Evolutionary conservation across 1,139 yeast genomes (phyloP).

Genomic region (Petasospora fabianii): DNA sequence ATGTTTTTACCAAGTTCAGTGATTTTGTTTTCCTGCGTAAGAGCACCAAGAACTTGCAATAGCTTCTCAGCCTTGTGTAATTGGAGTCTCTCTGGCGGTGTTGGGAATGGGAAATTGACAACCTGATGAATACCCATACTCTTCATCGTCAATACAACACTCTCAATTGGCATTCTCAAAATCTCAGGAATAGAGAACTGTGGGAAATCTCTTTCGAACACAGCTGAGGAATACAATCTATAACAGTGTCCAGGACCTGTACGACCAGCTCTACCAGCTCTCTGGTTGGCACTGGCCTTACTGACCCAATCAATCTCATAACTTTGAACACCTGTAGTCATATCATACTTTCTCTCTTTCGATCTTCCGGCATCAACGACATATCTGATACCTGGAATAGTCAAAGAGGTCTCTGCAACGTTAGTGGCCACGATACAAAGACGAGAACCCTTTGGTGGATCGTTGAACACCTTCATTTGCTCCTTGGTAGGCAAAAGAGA

Average conservation of each 20-base stretch:
- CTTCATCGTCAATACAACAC: constrained; percentile 91
- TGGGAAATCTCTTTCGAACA: constrained; percentile 79
- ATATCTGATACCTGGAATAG: constrained; percentile 93
- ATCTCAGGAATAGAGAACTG: constrained; percentile 90
- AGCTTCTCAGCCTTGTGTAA: constrained; percentile 65
- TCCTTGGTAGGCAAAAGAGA: constrained; percentile 89
- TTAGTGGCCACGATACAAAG: constrained; percentile 94
- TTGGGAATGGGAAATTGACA: constrained; percentile 92
- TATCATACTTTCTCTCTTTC: constrained; percentile 81
- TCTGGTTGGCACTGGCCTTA: constrained; percentile 93
- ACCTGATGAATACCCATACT: constrained; percentile 94
- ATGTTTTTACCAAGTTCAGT: constrained; percentile 81
- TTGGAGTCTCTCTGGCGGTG: constrained; percentile 72
- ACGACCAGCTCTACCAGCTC: constrained; percentile 99
- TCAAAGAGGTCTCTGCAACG: constrained; percentile 95
- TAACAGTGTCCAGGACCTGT: constrained; percentile 99
- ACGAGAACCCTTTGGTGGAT: constrained; percentile 82
- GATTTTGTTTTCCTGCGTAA: constrained; percentile 49
- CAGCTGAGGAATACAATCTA: constrained; percentile 90
- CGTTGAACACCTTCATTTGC: constrained; percentile 89
- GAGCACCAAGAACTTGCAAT: constrained; percentile 74
- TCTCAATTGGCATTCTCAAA: constrained; percentile 91
- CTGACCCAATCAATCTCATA: constrained; percentile 91
- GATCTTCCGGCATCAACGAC: constrained; percentile 95
- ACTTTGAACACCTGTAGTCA: constrained; percentile 86